Base-by-base conservation (phyloP, 2,329 filamentous ascomycete genomes). In the Pseudovirgaria hyperparasitica region DNA sequence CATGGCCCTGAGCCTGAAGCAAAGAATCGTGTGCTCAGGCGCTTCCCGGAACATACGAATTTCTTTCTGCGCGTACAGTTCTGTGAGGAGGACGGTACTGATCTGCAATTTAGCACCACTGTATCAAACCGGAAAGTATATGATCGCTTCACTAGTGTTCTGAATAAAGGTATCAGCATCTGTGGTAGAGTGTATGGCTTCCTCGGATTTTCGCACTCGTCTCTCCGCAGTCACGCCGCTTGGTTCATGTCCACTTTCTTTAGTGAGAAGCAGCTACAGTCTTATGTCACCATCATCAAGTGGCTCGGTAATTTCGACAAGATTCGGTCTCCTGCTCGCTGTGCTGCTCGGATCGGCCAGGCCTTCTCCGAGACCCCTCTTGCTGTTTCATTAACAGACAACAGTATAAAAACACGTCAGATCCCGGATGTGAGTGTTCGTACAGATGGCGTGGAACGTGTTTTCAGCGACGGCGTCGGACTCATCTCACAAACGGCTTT, bases 291-390 rank as follows among this genome's bases (percentile, higher is more conserved):
- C 25, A 30, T 52, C 7, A 52, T 52, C 12, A 22, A 28, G 19
- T 29, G 42, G n/a, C 25, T 52, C 10, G 48, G 48, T 6, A 38
- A 51, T 24, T 51, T 74, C 41, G 49, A 43, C 2, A 31, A 50
- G n/a, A 67, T 75, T 24, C 49, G 52, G 4, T 67, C 55, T 19
- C 66, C 67, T 3, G 65, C 70, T 1, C 70, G 68, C 33, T 72
- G 68, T 37, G 69, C 70, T 6, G 70, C 70, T 4, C 52, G 70
- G 14, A 72, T 74, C 30, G 70, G 69, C 1, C 70, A 74, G 38
- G 77, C 79, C 0, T 92, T 92, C 39, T 84, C 81, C 0, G 81
- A 92, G 37, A 92, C 82, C 0, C 70, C 76, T 0, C 73, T 67
- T 16, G 69, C 77, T 0, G 55, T 86, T 76, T 9, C 40, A 43